A percentile compares a stretch with the other conserved stretches of the same genome.
Evolutionary conservation across 495 filamentous ascomycete species (phyloP).

Genomic region (Trichoderma reesei): DNA sequence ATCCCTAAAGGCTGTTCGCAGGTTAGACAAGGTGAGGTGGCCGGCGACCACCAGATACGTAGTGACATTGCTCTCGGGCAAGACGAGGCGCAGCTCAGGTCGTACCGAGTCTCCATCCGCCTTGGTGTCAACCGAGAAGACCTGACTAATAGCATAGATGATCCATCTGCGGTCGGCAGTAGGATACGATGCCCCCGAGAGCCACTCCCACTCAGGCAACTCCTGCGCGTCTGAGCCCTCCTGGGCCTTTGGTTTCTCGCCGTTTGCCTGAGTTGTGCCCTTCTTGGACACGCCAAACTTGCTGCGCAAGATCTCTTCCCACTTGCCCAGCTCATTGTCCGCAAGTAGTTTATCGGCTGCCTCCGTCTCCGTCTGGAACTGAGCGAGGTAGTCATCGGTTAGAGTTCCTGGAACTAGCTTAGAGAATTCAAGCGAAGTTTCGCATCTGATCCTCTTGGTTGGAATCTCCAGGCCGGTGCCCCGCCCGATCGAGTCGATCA

Average conservation of each 20-base stretch:
- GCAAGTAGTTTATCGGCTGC: conserved; percentile 38
- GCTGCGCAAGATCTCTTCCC: conserved; percentile 44
- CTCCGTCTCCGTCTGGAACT: conserved; percentile 26
- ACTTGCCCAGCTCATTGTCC: conserved; percentile 34
- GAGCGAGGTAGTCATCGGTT: conserved; percentile 24
- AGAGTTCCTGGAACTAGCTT: conserved; percentile 30
- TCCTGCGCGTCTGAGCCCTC: conserved; percentile 11
- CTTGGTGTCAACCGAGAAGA: conserved; percentile 32
- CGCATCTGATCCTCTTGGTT: conserved; percentile 11
- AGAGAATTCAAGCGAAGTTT: conserved; percentile 24
- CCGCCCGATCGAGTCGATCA: conserved; percentile 65
- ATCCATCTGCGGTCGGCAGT: conserved; percentile 43
- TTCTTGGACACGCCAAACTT: conserved; percentile 28
- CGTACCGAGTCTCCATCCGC: conserved; percentile 20
- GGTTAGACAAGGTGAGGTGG: conserved; percentile 50
- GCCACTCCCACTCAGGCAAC: conserved; percentile 29
- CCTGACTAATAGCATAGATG: conserved; percentile 40
- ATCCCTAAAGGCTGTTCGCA: conserved; percentile 49
- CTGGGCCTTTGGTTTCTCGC: conserved; percentile 14
- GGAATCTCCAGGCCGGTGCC: conserved; percentile 25
- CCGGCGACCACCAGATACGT: conserved; percentile 54
- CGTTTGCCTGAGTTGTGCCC: conserved; percentile 15
- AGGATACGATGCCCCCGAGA: conserved; percentile 30
- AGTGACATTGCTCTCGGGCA: conserved; percentile 45
- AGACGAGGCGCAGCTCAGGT: conserved; percentile 33